phyloP scores from a whole-genome alignment of 2,329 filamentous ascomycete genomes.

The Ophiostoma sp. region DNA sequence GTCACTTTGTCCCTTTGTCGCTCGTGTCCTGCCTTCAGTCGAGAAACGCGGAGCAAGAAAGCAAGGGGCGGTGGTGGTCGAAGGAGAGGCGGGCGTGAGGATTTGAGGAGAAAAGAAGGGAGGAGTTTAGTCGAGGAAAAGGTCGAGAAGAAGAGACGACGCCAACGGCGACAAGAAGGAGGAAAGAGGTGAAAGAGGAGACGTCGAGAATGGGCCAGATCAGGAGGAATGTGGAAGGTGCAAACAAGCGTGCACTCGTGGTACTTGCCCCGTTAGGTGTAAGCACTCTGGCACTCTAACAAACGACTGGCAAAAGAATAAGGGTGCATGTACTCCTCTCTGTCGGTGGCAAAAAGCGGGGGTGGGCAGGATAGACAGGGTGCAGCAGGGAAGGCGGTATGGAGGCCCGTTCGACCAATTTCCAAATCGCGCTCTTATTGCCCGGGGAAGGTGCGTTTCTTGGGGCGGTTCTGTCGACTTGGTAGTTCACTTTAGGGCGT shows the following conservation, averaged over 20 bases:
- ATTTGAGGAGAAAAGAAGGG: not conserved
- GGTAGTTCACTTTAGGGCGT: not conserved
- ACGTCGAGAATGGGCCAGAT: conserved; percentile 9
- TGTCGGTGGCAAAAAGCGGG: conserved; percentile 24
- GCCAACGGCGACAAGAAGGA: not conserved
- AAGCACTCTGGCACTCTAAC: not conserved
- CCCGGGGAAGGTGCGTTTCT: not conserved
- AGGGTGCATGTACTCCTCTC: not conserved
- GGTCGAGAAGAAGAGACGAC: not conserved
- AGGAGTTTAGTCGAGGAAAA: not conserved
- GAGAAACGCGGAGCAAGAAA: not conserved
- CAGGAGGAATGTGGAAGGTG: conserved; percentile 11
- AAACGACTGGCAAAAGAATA: not conserved
- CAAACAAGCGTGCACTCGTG: not conserved
- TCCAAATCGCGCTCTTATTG: not conserved
- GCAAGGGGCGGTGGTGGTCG: not conserved
- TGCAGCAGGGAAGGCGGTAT: conserved; percentile 17
- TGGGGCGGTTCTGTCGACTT: not conserved
- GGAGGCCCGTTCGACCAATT: not conserved
- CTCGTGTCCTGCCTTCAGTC: not conserved
- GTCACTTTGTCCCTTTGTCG: not conserved
- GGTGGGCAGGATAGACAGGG: conserved; percentile 18
- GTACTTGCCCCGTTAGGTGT: conserved; percentile 4
- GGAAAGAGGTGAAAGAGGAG: not conserved
- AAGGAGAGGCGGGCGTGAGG: not conserved